phyloP scores from a whole-genome alignment of 108 stramenopile genomes.

The Cyclotella kingstonii region DNA sequence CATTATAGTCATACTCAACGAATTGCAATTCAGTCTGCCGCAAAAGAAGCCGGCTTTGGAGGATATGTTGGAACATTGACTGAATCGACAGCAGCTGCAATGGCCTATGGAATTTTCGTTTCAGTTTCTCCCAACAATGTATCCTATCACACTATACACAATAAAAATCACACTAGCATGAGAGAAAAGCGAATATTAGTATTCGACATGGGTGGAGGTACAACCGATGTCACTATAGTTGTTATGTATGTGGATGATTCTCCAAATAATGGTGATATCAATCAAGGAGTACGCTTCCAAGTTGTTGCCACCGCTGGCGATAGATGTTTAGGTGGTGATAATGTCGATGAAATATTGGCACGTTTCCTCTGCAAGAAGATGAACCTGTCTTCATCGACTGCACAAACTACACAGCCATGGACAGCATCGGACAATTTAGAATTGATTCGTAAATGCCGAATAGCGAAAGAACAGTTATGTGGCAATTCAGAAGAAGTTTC shows the following conservation, averaged over 20 bases:
- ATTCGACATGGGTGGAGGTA: slow-evolving; percentile 88
- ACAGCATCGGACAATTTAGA: slow-evolving; percentile 26
- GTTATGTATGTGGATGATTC: slow-evolving; percentile 17
- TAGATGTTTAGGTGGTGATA: slow-evolving; percentile 70
- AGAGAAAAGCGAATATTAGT: slow-evolving; percentile 60
- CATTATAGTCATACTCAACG: slow-evolving; percentile 66
- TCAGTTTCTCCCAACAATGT: slow-evolving; percentile 21
- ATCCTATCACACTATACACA: background rate
- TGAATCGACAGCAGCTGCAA: slow-evolving; percentile 82
- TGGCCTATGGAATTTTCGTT: slow-evolving; percentile 80
- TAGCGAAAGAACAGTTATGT: slow-evolving; percentile 74
- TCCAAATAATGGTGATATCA: background rate
- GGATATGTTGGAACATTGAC: slow-evolving; percentile 62
- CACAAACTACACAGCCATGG: slow-evolving; percentile 5
- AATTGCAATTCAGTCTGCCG: slow-evolving; percentile 49
- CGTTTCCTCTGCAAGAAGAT: slow-evolving; percentile 16
- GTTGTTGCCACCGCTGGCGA: slow-evolving; percentile 72
- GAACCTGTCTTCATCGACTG: background rate
- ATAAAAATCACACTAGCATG: slow-evolving; percentile 3
- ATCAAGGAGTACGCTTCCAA: slow-evolving; percentile 38
- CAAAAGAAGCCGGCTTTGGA: slow-evolving; percentile 62
- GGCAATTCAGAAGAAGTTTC: slow-evolving; percentile 40
- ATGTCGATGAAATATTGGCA: slow-evolving; percentile 69
- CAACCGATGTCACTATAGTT: slow-evolving; percentile 83
- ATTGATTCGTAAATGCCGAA: slow-evolving; percentile 52